Evolutionary conservation across 2,329 filamentous ascomycete genomes (phyloP), one percentile per base, ranked within the genome.

Genomic region (Arthrobotrys sphaeroides): DNA sequence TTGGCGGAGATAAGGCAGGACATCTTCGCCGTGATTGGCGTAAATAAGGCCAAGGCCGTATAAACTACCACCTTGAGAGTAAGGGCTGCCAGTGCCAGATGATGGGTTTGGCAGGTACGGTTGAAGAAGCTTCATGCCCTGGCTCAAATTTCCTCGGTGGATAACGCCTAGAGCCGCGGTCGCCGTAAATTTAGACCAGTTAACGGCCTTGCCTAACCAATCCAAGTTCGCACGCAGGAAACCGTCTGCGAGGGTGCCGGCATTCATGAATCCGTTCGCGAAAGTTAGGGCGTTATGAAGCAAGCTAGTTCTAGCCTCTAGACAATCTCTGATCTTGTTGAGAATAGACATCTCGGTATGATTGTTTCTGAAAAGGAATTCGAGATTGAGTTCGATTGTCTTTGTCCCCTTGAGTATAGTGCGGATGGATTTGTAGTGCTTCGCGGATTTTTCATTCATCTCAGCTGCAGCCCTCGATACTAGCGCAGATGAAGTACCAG

Each of bases 151-250:
- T 67, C 95, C 95, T 49, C 93, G 91, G 83, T 99, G 95, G 77
- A 99, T 97, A 60, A 98, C 95, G 82, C 95, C 95, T 4, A 99
- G 86, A 5, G 95, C 95, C 68, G 95, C 95, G 3, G 95, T 99
- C 12, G 95, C 95, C 0, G 95, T 97, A 82, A 99, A 99, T 82
- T 99, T 99, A 76, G 94, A 97, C 95, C 95, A 99, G 85, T 99
- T 99, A 53, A 98, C 93, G 24, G 95, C 95, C 85, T 98, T 99
- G 75, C 94, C 94, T 2, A 99, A 85, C 95, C 95, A 99, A 78
- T 99, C 95, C 22, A 99, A 84, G 82, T 99, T 99, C 81, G 98
- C 93, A 5, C 96, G 89, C 88, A 99, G 98, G 85, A 99, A 99
- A 81, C 94, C 96, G 84, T 99, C 95, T 80, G 97, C 95, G 0